These are phyloP conservation scores for Heritiera fomes DNA, from an alignment of 345 rosid species.

Conservation along the genomic window DNA sequence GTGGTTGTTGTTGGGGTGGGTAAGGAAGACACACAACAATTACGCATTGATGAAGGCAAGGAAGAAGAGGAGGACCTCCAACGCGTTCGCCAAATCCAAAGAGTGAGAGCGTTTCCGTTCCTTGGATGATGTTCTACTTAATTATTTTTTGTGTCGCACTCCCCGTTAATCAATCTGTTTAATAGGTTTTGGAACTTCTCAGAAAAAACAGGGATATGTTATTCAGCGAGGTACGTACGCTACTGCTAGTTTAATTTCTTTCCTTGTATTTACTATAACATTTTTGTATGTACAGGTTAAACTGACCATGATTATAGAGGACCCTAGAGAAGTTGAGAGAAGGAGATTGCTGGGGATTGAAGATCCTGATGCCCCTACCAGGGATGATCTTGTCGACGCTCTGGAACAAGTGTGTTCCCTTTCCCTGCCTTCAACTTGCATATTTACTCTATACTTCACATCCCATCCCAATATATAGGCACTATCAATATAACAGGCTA, in stretches of 20 bases:
- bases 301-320: constrained; percentile 83
- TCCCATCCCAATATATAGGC: neutral
- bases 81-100: constrained; percentile 37
- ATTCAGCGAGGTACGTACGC: constrained; percentile 62
- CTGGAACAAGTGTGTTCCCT: constrained; percentile 54
- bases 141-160: neutral
- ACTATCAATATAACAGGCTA: neutral
- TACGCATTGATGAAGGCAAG: constrained; percentile 5
- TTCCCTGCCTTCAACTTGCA: neutral
- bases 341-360: constrained; percentile 86
- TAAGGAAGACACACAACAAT: neutral
- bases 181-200: constrained; percentile 80
- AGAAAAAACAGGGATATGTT: constrained; percentile 89
- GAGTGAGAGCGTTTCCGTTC: constrained; percentile 26
- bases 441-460: neutral
- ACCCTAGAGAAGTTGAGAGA: constrained; percentile 86
- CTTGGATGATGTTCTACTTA: neutral
- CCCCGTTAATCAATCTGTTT: constrained; percentile 6
- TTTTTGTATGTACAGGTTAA: constrained; percentile 52
- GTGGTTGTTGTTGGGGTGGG: neutral
- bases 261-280: neutral
- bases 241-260: neutral
- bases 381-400: constrained; percentile 85
- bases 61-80: constrained; percentile 32
- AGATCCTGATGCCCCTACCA: constrained; percentile 68